These are phyloP conservation scores for Podosphaera aphanis DNA, from an alignment of 2,329 filamentous ascomycete species.

Conservation along the genomic window DNA sequence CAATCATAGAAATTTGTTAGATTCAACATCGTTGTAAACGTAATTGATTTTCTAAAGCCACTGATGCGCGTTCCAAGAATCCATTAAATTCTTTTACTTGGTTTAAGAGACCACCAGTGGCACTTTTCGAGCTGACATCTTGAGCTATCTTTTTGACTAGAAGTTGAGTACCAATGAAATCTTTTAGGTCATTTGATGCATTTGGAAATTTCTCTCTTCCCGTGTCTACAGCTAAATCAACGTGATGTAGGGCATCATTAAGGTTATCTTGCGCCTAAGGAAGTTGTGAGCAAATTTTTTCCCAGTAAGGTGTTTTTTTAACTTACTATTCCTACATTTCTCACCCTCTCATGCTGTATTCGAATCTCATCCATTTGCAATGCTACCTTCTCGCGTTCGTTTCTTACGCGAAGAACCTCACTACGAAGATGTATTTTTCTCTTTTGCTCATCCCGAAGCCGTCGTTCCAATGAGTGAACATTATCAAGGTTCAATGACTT, in stretches of 20 bases:
- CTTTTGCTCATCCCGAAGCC: slow-evolving; percentile 31
- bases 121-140: slow-evolving; percentile 26
- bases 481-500: slow-evolving; percentile 36
- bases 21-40: slow-evolving; percentile 1
- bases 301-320: neutral
- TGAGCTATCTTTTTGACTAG: slow-evolving; percentile 29
- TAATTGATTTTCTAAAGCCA: slow-evolving; percentile 24
- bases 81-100: slow-evolving; percentile 38
- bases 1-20: too few relatives aligned
- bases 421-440: slow-evolving; percentile 32
- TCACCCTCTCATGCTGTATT: slow-evolving; percentile 31
- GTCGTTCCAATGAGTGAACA: slow-evolving; percentile 31
- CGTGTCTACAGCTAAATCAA: slow-evolving; percentile 32
- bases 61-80: slow-evolving; percentile 36
- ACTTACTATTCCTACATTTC: slow-evolving; percentile 26
- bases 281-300: slow-evolving; percentile 6
- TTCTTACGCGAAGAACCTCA: slow-evolving; percentile 33
- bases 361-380: slow-evolving; percentile 39
- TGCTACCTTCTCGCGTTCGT: slow-evolving; percentile 36
- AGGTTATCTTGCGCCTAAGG: slow-evolving; percentile 23
- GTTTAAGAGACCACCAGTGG: slow-evolving; percentile 27
- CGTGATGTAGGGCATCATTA: slow-evolving; percentile 35
- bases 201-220: slow-evolving; percentile 21
- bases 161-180: slow-evolving; percentile 33
- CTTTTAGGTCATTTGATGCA: slow-evolving; percentile 24